Conservation (phyloP, 139 green algal genomes). For the Closterium sp. region DNA sequence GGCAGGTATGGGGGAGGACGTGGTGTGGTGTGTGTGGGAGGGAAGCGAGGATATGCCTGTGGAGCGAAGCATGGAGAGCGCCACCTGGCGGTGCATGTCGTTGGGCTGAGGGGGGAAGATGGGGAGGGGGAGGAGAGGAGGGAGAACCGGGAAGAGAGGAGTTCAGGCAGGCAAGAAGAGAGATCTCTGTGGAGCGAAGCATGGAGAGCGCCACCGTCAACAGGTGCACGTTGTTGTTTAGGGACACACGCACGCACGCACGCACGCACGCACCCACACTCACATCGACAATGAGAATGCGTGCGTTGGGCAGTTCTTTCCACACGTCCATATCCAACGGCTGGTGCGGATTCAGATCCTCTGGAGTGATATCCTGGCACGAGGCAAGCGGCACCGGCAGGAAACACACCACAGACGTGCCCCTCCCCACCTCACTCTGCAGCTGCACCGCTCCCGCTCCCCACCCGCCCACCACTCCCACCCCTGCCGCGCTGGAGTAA, state of each 20-base stretch:
- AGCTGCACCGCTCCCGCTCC: background rate
- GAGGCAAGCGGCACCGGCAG: background rate
- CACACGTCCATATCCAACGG: too few species aligned
- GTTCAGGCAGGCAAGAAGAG: too few species aligned
- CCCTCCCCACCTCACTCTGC: background rate
- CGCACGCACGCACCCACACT: background rate
- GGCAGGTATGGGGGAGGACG: too few species aligned
- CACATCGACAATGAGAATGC: background rate
- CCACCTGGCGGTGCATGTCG: background rate
- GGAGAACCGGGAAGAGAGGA: too few species aligned
- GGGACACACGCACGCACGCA: too few species aligned
- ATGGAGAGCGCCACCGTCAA: background rate
- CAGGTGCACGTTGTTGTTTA: too few species aligned
- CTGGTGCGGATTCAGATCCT: too few species aligned
- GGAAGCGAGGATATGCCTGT: too few species aligned
- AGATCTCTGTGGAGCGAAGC: background rate
- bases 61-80: background rate
- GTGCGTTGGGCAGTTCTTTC: background rate
- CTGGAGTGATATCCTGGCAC: too few species aligned
- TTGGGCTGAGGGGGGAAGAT: background rate
- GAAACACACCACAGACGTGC: background rate
- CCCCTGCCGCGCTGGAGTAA: background rate
- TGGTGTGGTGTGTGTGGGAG: too few species aligned
- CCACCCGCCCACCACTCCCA: background rate
- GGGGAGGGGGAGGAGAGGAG: too few species aligned